These are phyloP conservation scores for Hemileia vastatrix DNA, from an alignment of 1,284 basidiomycete species.

Conservation along the genomic window DNA sequence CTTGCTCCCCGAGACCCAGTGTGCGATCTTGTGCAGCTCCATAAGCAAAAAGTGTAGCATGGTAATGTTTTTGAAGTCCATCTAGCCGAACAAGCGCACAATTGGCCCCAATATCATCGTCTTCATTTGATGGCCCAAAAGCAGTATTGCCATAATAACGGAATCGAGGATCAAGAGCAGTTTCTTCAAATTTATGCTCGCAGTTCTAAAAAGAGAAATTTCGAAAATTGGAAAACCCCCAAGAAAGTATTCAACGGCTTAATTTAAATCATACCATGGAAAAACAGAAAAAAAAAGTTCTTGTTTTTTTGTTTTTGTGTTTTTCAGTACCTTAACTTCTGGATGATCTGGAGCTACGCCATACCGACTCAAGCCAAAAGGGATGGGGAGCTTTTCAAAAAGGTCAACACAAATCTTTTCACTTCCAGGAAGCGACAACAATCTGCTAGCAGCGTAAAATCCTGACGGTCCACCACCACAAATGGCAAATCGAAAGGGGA, in stretches of 20 bases:
- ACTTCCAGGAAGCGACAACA: slow-evolving; percentile 54
- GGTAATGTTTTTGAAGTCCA: slow-evolving; percentile 35
- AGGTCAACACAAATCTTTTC: slow-evolving; percentile 60
- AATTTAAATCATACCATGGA: neutral
- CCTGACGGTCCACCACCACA: slow-evolving; percentile 85
- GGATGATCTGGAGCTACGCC: slow-evolving; percentile 98
- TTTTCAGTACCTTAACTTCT: slow-evolving; percentile 76
- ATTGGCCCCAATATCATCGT: no score
- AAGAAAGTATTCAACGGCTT: neutral
- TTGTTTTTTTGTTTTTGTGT: neutral
- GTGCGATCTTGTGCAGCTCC: slow-evolving; percentile 49
- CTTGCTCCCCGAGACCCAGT: slow-evolving; percentile 42
- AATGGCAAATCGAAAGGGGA: slow-evolving; percentile 61
- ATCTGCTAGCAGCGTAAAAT: slow-evolving; percentile 80
- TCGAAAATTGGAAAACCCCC: slow-evolving; percentile 3
- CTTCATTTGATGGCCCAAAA: neutral
- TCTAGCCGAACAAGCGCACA: no score
- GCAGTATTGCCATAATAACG: slow-evolving; percentile 75
- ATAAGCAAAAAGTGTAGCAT: slow-evolving; percentile 40
- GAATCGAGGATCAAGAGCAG: slow-evolving; percentile 59
- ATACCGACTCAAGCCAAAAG: slow-evolving; percentile 87
- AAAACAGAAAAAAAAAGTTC: neutral
- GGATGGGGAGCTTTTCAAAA: slow-evolving; percentile 86
- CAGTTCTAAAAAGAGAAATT: slow-evolving; percentile 61
- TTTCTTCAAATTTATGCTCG: slow-evolving; percentile 81